Base-by-base conservation (phyloP, 441 rosid species). In the Lagerstroemia fauriei region DNA sequence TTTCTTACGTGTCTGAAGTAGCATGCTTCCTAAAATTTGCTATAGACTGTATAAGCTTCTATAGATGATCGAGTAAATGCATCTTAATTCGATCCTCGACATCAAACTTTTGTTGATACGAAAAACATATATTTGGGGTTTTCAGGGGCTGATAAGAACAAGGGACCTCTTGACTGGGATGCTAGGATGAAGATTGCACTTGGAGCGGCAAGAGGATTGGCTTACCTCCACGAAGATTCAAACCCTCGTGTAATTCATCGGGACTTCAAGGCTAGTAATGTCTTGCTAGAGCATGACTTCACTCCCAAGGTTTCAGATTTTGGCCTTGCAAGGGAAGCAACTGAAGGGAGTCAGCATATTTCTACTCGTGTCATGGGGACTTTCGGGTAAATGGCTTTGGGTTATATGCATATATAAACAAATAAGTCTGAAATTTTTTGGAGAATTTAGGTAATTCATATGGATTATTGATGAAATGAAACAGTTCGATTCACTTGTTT, bases 311-410 rank as follows among this genome's bases (percentile, higher is more conserved):
- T 96, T 83, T 96, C 99, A 66, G 99, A 96, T 89, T 96, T 96
- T 83, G 99, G 99, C 83, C 85, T 96, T 89, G 99, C 99, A 7
- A 94, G 95, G 87, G 98, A 93, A 92, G 99, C 99, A 74, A 93
- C 98, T 3, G 99, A 93, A 91, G 99, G 98, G 85, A 95, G 97
- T 85, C 91, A 92, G 76, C 99, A 95, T 86, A 91, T 96, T 78
- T 95, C 98, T 75, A 96, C 99, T 50, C 90, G 98, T 63, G 99
- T 96, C 86, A 96, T 96, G 98, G 99, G 99, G 51, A 96, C 99
- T 84, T 96, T 96, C 72, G 99, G 99, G 99, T 96, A 93, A 82
- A 51, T 83, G 20, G 34, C 47, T 50, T 71, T 75, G 59, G 75
- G 61, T 22, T 22, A 6, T 59, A 59, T 25, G 5, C 29, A 59